A percentile compares a stretch with the other conserved stretches of the same genome.
Conservation (phyloP, 495 filamentous ascomycete genomes). For the Penicillium parvum region DNA sequence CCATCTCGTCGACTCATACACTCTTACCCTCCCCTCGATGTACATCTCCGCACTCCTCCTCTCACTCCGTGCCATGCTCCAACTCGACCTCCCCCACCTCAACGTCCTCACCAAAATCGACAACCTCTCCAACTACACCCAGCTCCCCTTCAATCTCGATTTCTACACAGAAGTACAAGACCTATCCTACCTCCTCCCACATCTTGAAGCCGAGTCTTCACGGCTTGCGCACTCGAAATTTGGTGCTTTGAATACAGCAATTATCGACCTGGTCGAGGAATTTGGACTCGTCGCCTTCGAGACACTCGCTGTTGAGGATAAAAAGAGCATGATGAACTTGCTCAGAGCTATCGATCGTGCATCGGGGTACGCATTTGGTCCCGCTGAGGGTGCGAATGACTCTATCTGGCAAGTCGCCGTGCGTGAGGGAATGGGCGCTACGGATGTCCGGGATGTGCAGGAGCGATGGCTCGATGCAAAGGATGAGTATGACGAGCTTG, state of each 20-base stretch:
- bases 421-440: conserved; percentile 71
- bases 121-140: conserved; percentile 72
- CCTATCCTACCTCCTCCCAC: conserved; percentile 74
- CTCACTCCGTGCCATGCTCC: conserved; percentile 91
- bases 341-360: conserved; percentile 84
- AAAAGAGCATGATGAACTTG: conserved; percentile 89
- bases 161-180: conserved; percentile 99
- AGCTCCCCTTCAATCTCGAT: conserved; percentile 87
- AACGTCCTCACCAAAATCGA: conserved; percentile 98
- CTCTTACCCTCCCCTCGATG: conserved; percentile 83
- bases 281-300: conserved; percentile 89
- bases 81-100: conserved; percentile 91
- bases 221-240: conserved; percentile 66
- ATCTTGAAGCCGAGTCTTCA: conserved; percentile 60
- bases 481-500: conserved; percentile 80
- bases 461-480: conserved; percentile 91
- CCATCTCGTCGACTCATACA: conserved; percentile 87
- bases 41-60: conserved; percentile 93
- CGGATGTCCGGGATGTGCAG: conserved; percentile 84
- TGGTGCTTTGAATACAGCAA: conserved; percentile 74
- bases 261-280: conserved; percentile 79
- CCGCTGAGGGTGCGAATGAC: conserved; percentile 88
- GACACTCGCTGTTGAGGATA: conserved; percentile 92
- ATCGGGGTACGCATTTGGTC: conserved; percentile 87
- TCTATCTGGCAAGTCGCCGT: conserved; percentile 92